Evolutionary conservation across 1,284 basidiomycete genomes (phyloP).

Genomic region (Cerioporus squamosus): DNA sequence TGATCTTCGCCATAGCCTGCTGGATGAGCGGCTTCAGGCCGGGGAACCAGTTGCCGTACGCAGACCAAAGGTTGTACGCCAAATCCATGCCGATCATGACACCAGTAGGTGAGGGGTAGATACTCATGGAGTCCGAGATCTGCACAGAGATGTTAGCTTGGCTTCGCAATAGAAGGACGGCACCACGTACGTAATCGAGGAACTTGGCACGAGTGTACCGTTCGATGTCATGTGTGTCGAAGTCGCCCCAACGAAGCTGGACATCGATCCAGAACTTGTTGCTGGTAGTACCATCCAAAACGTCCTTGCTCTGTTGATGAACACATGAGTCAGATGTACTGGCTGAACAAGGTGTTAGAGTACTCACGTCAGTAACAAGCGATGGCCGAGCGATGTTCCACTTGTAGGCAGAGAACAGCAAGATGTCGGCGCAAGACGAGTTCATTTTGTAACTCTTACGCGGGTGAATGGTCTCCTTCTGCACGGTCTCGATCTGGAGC

Average conservation of each 20-base stretch:
- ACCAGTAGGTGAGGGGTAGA: constrained; percentile 98
- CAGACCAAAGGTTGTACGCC: constrained; percentile 99
- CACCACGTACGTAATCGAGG: constrained; percentile 80
- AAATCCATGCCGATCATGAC: constrained; percentile 98
- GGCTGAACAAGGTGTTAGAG: neutral
- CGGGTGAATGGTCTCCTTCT: constrained; percentile 99
- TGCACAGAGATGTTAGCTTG: constrained; percentile 28
- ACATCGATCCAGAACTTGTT: constrained; percentile 99
- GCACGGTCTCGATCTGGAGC: constrained; percentile 98
- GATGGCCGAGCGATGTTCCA: constrained; percentile 99
- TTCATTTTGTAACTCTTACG: constrained; percentile 99
- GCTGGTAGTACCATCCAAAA: constrained; percentile 94
- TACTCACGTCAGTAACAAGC: constrained; percentile 87
- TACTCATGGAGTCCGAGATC: constrained; percentile 95
- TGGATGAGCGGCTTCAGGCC: constrained; percentile 98
- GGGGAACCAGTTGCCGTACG: constrained; percentile 99
- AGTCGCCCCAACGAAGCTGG: constrained; percentile 98
- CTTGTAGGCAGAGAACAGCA: constrained; percentile 97
- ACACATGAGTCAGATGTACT: constrained; percentile 13
- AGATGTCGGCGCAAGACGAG: constrained; percentile 94
- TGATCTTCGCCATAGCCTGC: constrained; percentile 99
- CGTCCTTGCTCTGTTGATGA: constrained; percentile 81
- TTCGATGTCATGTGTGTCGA: constrained; percentile 98
- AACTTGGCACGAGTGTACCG: constrained; percentile 98
- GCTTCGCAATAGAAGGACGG: neutral